Conservation (phyloP, 768 basidiomycete species). For the Hericium coralloides region DNA sequence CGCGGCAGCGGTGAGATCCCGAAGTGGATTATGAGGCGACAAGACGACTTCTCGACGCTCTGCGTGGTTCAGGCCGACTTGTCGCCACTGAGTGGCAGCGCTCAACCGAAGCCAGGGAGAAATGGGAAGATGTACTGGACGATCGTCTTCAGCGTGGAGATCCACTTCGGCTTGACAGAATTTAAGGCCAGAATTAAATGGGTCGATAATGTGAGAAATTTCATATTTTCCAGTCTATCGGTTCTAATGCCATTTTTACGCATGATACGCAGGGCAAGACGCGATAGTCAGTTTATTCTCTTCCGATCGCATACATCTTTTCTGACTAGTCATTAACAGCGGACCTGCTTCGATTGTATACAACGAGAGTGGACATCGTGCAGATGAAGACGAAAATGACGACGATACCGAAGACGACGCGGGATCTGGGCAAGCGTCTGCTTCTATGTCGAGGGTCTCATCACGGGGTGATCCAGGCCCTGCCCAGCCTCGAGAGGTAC, state of each 20-base stretch:
- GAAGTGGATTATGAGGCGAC: slow-evolving; percentile 60
- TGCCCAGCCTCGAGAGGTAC: slow-evolving; percentile 20
- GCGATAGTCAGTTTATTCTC: slow-evolving; percentile 48
- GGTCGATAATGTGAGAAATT: slow-evolving; percentile 57
- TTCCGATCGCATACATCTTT: not conserved
- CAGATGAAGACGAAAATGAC: slow-evolving; percentile 67
- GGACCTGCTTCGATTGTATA: slow-evolving; percentile 77
- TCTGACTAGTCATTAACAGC: slow-evolving; percentile 25
- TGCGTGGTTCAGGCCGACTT: slow-evolving; percentile 74
- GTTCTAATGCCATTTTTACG: not conserved
- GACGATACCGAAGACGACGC: slow-evolving; percentile 57
- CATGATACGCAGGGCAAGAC: slow-evolving; percentile 45
- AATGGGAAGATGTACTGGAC: slow-evolving; percentile 73
- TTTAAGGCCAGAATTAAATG: slow-evolving; percentile 79
- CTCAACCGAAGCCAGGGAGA: slow-evolving; percentile 54
- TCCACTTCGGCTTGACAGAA: slow-evolving; percentile 76
- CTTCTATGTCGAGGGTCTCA: slow-evolving; percentile 44
- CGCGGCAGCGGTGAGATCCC: slow-evolving; percentile 64
- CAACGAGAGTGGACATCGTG: slow-evolving; percentile 68
- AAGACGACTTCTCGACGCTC: slow-evolving; percentile 66
- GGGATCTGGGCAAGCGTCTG: slow-evolving; percentile 22
- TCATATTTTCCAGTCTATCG: slow-evolving; percentile 3
- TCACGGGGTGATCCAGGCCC: slow-evolving; percentile 33
- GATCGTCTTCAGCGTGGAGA: slow-evolving; percentile 77
- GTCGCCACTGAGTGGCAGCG: slow-evolving; percentile 63